Evolutionary conservation across 495 filamentous ascomycete genomes (phyloP), one percentile per base, ranked within the genome.

Genomic region (Lindgomyces ingoldianus): DNA sequence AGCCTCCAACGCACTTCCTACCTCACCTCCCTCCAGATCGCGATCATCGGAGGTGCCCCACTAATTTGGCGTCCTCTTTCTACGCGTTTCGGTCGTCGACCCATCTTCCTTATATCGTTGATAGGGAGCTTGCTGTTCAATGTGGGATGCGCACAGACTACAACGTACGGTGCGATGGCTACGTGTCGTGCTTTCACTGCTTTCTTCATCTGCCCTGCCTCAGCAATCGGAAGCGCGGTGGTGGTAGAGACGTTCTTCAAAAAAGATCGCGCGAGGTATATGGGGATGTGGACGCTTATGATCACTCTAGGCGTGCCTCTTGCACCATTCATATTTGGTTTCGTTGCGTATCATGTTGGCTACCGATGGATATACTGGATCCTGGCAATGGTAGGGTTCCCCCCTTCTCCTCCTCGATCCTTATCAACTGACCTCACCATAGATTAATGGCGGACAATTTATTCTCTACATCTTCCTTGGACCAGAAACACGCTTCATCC

Each of bases 21-120:
- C 62, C 72, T 84, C 51, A 82, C 78, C 3, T 79, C 77, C 12
- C 64, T 83, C 6, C 80, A 81, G 50, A 85, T 84, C 56, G 73
- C 77, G 36, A 75, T 83, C 45, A 61, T 81, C 6, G 80, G 82
- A 26, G 75, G 73, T 16, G 77, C 79, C 0, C 82, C 82, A 0
- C 62, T 84, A 0, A 75, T 84, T 57, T 83, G 82, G 79, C 79
- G 80, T n/a, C 84, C 84, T 0, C 53, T 86, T n/a, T 81, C 83
- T 4, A 82, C 83, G 56, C 74, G 81, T 10, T 85, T 74, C 57
- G 83, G 84, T 3, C 77, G 82, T n/a, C 79, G 83, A 2, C 81
- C 80, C 4, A 75, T 83, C 30, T 79, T 83, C 30, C 72, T 85
- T 8, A 36, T 83, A 4, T 83, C 81, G 4, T 69, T 79, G 1